Evolutionary conservation across 179 eudicot species (phyloP).

Genomic region (Amaranthus tricolor): DNA sequence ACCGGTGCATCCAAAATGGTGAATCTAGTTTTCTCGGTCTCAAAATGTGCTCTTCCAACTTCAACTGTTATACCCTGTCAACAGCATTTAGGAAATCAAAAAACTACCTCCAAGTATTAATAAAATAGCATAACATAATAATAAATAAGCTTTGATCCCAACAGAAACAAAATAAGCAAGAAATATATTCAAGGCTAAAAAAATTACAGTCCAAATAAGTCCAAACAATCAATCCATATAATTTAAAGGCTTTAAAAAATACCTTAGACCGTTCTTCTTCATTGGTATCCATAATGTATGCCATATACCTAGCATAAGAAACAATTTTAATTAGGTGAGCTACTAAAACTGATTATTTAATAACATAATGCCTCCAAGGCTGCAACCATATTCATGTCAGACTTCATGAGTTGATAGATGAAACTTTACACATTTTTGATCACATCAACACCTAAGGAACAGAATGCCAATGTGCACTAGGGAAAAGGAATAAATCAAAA

Average conservation of each 20-base stretch:
- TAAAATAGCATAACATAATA: too few relatives aligned
- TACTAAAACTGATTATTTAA: neutral
- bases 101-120: neutral
- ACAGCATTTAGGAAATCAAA: constrained; percentile 4
- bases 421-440: too few relatives aligned
- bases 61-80: constrained; percentile 88
- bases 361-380: neutral
- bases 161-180: neutral
- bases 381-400: neutral
- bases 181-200: neutral
- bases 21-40: constrained; percentile 84
- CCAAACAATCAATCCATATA: neutral
- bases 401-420: neutral
- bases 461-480: too few relatives aligned
- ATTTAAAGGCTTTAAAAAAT: constrained; percentile 10
- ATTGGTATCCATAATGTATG: constrained; percentile 97
- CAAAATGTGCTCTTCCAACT: constrained; percentile 98
- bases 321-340: neutral
- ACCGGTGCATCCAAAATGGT: constrained; percentile 99
- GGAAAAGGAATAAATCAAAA: too few relatives aligned
- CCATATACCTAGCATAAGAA: constrained; percentile 76
- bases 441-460: too few relatives aligned
- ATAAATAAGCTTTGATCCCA: too few relatives aligned
- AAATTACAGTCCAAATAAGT: neutral
- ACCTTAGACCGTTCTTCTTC: constrained; percentile 98